These are phyloP conservation scores for Tulasnella sp. DNA, from an alignment of 768 basidiomycete species.

Conservation along the genomic window DNA sequence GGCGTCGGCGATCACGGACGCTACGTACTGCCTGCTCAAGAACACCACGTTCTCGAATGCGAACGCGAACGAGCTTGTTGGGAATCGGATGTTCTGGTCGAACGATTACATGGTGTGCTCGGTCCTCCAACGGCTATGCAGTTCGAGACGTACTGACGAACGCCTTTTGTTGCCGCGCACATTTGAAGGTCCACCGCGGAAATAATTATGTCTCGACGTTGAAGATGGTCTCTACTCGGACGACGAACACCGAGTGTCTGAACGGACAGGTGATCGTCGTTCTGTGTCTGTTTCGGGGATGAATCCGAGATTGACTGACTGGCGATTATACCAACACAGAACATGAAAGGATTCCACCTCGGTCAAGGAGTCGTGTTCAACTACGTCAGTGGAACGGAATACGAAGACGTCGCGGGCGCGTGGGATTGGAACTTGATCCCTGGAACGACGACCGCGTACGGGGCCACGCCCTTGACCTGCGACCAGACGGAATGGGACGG, in stretches of 20 bases:
- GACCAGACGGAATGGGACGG: conserved; percentile 46
- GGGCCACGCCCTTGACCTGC: conserved; percentile 54
- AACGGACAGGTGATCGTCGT: conserved; percentile 38
- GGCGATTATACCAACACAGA: conserved; percentile 37
- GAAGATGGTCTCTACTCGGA: conserved; percentile 60
- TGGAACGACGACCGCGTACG: conserved; percentile 64
- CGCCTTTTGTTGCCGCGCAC: neutral
- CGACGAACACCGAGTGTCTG: conserved; percentile 59
- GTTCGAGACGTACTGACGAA: neutral
- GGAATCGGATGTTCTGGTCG: conserved; percentile 63
- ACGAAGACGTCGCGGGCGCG: conserved; percentile 64
- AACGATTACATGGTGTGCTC: conserved; percentile 67
- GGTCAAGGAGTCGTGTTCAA: conserved; percentile 63
- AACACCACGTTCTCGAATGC: conserved; percentile 43
- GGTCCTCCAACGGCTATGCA: neutral
- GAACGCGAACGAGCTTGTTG: conserved; percentile 52
- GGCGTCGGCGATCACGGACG: conserved; percentile 44
- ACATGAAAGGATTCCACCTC: conserved; percentile 66
- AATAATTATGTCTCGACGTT: conserved; percentile 57
- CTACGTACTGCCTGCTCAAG: conserved; percentile 45
- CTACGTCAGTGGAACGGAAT: conserved; percentile 43
- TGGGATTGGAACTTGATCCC: conserved; percentile 81
- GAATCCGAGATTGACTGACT: too few species aligned
- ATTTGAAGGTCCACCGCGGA: conserved; percentile 58
- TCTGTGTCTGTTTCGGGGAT: neutral